Evolutionary conservation across 2,329 filamentous ascomycete genomes (phyloP).

Genomic region (Cladophialophora chaetospira): DNA sequence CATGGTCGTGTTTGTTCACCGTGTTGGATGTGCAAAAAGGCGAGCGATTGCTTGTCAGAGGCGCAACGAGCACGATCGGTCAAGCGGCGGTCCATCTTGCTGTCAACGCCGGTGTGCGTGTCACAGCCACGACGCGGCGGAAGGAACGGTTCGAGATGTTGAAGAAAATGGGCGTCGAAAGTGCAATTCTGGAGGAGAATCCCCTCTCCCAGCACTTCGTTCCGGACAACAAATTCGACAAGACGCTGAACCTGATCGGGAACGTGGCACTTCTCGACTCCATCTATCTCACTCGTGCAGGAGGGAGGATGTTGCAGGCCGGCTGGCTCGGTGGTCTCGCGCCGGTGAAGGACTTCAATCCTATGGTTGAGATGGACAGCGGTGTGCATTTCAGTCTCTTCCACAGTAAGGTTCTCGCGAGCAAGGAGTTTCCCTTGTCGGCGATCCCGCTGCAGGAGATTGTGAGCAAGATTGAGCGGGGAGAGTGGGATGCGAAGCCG

Average conservation of each 20-base stretch:
- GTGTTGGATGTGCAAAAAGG: constrained; percentile 41
- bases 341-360: constrained; percentile 46
- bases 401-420: constrained; percentile 44
- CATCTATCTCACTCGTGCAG: constrained; percentile 39
- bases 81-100: constrained; percentile 45
- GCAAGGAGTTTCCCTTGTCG: constrained; percentile 41
- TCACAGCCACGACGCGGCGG: constrained; percentile 45
- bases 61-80: constrained; percentile 46
- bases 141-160: constrained; percentile 36
- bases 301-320: constrained; percentile 43
- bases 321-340: constrained; percentile 47
- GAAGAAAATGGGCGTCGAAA: constrained; percentile 36
- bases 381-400: constrained; percentile 53
- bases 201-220: constrained; percentile 29
- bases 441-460: constrained; percentile 45
- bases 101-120: constrained; percentile 40
- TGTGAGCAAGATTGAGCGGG: constrained; percentile 41
- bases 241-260: constrained; percentile 44
- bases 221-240: constrained; percentile 38
- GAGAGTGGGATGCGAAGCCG: constrained; percentile 37
- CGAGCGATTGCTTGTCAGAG: constrained; percentile 44
- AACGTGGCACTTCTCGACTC: constrained; percentile 45
- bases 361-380: constrained; percentile 48
- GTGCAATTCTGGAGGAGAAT: constrained; percentile 34
- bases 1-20: constrained; percentile 44